Percentiles rank a stretch among this genome's conserved stretches.
phyloP scores from a whole-genome alignment of 805 yeast genomes.

The Myxozyma geophila region DNA sequence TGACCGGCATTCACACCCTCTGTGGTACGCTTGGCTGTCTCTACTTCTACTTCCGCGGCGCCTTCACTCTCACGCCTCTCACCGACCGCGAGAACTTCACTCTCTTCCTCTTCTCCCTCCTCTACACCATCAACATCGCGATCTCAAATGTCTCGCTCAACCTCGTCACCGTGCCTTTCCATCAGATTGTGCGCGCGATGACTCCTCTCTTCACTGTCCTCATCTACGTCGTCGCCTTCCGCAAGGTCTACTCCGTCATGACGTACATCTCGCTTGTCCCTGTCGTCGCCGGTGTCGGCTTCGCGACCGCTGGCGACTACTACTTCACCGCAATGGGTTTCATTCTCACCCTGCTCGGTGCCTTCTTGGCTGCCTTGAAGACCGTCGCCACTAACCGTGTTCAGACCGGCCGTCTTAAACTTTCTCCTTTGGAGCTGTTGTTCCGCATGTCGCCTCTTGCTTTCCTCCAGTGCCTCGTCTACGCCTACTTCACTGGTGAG shows the following conservation, averaged over 20 bases:
- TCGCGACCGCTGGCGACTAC: slow-evolving; percentile 42
- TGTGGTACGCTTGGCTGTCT: slow-evolving; percentile 41
- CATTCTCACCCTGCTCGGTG: slow-evolving; percentile 40
- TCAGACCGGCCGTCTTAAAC: slow-evolving; percentile 40
- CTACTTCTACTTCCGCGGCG: slow-evolving; percentile 35
- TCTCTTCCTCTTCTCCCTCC: slow-evolving; percentile 39
- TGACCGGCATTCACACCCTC: slow-evolving; percentile 41
- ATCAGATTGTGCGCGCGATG: slow-evolving; percentile 42
- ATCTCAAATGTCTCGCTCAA: slow-evolving; percentile 41
- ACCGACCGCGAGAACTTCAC: slow-evolving; percentile 38
- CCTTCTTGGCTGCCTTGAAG: slow-evolving; percentile 40
- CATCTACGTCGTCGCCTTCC: slow-evolving; percentile 38
- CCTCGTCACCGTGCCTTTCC: slow-evolving; percentile 42
- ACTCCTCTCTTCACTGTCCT: slow-evolving; percentile 42
- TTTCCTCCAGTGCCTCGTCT: slow-evolving; percentile 38
- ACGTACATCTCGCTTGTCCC: slow-evolving; percentile 41
- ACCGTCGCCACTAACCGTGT: slow-evolving; percentile 42
- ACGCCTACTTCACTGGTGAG: slow-evolving; percentile 41
- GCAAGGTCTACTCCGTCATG: slow-evolving; percentile 39
- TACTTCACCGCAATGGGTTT: slow-evolving; percentile 41
- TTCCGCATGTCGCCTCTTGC: slow-evolving; percentile 43
- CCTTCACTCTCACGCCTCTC: slow-evolving; percentile 39
- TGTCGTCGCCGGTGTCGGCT: slow-evolving; percentile 42
- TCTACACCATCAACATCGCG: slow-evolving; percentile 42
- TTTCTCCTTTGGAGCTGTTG: slow-evolving; percentile 40